Percentiles rank a stretch among this genome's conserved stretches.
Evolutionary conservation across 768 basidiomycete genomes (phyloP).

Genomic region (Gymnopilus junonius): DNA sequence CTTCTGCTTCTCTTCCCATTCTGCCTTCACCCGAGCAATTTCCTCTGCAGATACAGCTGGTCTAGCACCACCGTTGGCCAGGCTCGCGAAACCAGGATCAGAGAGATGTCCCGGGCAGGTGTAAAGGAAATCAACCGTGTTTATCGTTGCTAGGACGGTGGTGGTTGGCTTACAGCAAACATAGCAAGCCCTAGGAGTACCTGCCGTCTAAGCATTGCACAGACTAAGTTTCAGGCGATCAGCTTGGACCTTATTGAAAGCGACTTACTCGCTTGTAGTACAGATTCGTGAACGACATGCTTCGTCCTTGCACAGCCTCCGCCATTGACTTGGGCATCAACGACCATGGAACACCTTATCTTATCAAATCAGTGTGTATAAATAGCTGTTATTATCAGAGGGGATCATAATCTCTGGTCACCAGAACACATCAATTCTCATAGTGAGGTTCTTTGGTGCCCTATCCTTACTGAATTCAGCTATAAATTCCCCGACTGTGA

Average conservation of each 20-base stretch:
- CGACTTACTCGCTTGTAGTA: constrained; percentile 87
- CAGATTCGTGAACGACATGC: constrained; percentile 79
- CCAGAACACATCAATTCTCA: not conserved
- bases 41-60: constrained; percentile 63
- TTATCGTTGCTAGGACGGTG: constrained; percentile 83
- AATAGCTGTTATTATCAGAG: not conserved
- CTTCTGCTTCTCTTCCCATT: constrained; percentile 79
- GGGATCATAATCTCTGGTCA: not conserved
- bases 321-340: not conserved
- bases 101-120: constrained; percentile 80
- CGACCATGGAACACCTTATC: constrained; percentile 12
- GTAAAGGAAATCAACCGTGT: constrained; percentile 87
- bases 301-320: not conserved
- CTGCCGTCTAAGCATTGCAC: constrained; percentile 62
- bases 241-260: constrained; percentile 8
- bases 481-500: not conserved
- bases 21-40: constrained; percentile 75
- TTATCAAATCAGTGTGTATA: not conserved
- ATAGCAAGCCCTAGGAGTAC: constrained; percentile 77
- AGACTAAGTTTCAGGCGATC: constrained; percentile 13
- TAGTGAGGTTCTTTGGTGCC: not conserved
- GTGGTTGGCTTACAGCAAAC: constrained; percentile 81
- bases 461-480: not conserved
- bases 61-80: constrained; percentile 42
- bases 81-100: constrained; percentile 76